Conservation (phyloP, 2,329 filamentous ascomycete genomes). For the Samsoniella hepiali region DNA sequence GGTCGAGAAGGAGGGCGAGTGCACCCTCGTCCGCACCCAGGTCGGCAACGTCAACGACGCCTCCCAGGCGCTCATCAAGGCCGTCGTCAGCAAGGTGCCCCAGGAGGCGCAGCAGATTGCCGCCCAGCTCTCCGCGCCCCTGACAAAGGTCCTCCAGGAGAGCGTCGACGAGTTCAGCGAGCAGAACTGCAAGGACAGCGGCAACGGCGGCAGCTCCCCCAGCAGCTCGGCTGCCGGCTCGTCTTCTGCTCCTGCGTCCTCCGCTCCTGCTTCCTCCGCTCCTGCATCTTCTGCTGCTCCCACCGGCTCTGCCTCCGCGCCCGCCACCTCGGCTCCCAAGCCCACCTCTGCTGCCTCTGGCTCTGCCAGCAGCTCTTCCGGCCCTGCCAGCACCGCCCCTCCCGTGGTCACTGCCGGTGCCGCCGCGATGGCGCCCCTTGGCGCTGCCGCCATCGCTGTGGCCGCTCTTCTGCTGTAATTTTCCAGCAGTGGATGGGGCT, state of each 20-base stretch:
- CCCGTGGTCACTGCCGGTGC: constrained; percentile 14
- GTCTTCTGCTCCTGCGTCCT: not conserved
- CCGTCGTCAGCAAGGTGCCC: constrained; percentile 27
- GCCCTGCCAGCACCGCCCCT: not conserved
- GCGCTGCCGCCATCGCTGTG: constrained; percentile 5
- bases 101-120: constrained; percentile 26
- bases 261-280: not conserved
- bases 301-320: not conserved
- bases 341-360: not conserved
- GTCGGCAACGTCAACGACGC: constrained; percentile 23
- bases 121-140: constrained; percentile 23
- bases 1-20: constrained; percentile 12
- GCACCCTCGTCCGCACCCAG: constrained; percentile 20
- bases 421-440: constrained; percentile 11
- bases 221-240: constrained; percentile 3
- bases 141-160: constrained; percentile 22
- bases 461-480: constrained; percentile 10
- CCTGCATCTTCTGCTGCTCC: not conserved
- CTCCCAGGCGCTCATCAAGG: constrained; percentile 26
- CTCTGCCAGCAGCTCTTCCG: not conserved
- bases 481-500: too few relatives aligned
- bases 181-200: constrained; percentile 24
- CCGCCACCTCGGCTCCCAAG: not conserved
- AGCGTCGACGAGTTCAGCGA: constrained; percentile 23
- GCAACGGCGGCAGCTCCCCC: constrained; percentile 2